phyloP scores from a whole-genome alignment of 129 eudicot genomes.

The Escallonia rubra region DNA sequence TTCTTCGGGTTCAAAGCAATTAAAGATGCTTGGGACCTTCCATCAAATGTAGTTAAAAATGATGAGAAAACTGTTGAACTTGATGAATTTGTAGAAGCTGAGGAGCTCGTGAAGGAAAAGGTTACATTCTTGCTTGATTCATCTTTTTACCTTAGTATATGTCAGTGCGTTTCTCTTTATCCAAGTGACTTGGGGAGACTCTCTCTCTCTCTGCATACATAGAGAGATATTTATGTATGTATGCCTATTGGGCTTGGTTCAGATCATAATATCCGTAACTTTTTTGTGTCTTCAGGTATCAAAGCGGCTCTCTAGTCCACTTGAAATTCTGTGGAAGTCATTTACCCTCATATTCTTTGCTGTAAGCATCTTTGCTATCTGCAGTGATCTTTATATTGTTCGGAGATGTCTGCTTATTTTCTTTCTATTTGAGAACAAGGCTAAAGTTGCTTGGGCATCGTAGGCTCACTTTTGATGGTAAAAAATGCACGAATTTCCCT shows the following conservation, averaged over 20 bases:
- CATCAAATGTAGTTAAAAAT: slow-evolving; percentile 40
- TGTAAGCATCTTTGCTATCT: slow-evolving; percentile 39
- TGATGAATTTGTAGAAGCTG: slow-evolving; percentile 90
- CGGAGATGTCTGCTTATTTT: neutral
- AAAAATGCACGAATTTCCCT: too few relatives aligned
- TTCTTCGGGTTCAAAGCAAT: slow-evolving; percentile 94
- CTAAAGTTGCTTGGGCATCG: neutral
- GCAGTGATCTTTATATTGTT: neutral
- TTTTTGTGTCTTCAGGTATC: slow-evolving; percentile 46
- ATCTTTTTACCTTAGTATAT: too few relatives aligned
- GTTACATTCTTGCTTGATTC: slow-evolving; percentile 20
- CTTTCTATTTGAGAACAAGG: neutral
- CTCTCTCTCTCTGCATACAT: neutral
- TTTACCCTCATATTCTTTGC: slow-evolving; percentile 94
- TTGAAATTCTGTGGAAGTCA: slow-evolving; percentile 92
- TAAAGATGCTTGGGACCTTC: slow-evolving; percentile 98
- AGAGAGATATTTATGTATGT: too few relatives aligned
- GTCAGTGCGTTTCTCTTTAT: neutral
- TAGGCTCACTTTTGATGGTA: too few relatives aligned
- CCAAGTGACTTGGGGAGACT: neutral
- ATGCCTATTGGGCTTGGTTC: neutral
- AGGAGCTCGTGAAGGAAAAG: slow-evolving; percentile 96
- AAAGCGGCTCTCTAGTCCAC: slow-evolving; percentile 68
- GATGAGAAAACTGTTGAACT: slow-evolving; percentile 53
- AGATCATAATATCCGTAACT: neutral